Percentiles rank a stretch among this genome's conserved stretches.
Conservation (phyloP, 768 basidiomycete species). For the Kwoniella dejecticola region DNA sequence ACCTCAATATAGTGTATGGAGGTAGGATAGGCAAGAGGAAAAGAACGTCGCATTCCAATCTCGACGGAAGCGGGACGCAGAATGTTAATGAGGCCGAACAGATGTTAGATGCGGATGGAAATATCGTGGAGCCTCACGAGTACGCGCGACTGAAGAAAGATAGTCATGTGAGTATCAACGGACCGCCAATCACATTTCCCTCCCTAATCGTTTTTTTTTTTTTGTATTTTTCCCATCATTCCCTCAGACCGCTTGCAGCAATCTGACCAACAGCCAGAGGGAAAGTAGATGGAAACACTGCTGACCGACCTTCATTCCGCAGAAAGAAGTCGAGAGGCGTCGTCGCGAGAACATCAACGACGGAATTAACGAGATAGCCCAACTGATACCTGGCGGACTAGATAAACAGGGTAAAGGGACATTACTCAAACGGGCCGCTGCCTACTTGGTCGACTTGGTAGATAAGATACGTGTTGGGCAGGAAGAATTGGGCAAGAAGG, state of each 20-base stretch:
- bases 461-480: slow-evolving; percentile 77
- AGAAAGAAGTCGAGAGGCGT: slow-evolving; percentile 98
- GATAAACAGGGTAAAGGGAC: slow-evolving; percentile 71
- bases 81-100: slow-evolving; percentile 9
- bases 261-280: no score
- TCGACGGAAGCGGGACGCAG: neutral
- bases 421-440: slow-evolving; percentile 81
- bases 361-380: slow-evolving; percentile 87
- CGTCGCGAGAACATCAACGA: slow-evolving; percentile 95
- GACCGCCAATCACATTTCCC: neutral
- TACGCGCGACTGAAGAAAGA: slow-evolving; percentile 49
- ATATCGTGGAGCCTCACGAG: slow-evolving; percentile 25
- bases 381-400: slow-evolving; percentile 85
- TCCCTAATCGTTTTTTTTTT: neutral
- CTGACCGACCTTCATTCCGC: no score
- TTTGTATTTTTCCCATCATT: no score
- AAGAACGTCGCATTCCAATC: slow-evolving; percentile 1
- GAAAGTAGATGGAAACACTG: no score
- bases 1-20: slow-evolving; percentile 4
- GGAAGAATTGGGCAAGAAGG: slow-evolving; percentile 28
- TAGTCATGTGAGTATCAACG: slow-evolving; percentile 55
- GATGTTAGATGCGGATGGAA: slow-evolving; percentile 18
- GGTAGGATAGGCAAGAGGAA: slow-evolving; percentile 22
- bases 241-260: no score
- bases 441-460: slow-evolving; percentile 88